These are phyloP conservation scores for Castanopsis chinensis DNA, from an alignment of 306 rosid genomes.

Conservation along the genomic window DNA sequence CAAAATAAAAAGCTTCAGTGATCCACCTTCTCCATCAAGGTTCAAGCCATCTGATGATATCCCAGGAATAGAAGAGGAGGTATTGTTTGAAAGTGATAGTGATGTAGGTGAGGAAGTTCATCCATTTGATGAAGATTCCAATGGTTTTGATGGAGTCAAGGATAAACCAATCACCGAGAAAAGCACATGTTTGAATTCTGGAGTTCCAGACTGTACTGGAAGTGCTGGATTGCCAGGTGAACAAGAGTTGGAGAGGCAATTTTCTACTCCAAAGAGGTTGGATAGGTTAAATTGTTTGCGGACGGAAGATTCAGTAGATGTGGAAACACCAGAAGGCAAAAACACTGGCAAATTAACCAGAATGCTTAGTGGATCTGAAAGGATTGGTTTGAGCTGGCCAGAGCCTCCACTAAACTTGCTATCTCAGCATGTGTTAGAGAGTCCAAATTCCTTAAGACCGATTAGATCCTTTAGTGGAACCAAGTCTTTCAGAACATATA, in stretches of 20 bases:
- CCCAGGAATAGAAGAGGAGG: slow-evolving; percentile 72
- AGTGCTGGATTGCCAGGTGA: slow-evolving; percentile 29
- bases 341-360: slow-evolving; percentile 43
- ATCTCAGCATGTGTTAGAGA: slow-evolving; percentile 46
- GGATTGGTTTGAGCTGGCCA: slow-evolving; percentile 94
- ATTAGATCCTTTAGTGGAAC: slow-evolving; percentile 49
- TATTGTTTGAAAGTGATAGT: slow-evolving; percentile 65
- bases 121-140: slow-evolving; percentile 58
- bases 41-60: slow-evolving; percentile 64
- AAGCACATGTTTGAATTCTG: slow-evolving; percentile 19
- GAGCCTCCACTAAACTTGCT: slow-evolving; percentile 72
- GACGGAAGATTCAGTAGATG: slow-evolving; percentile 28
- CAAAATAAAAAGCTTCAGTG: slow-evolving; percentile 80
- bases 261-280: slow-evolving; percentile 58
- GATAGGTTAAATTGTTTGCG: slow-evolving; percentile 64
- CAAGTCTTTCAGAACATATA: slow-evolving; percentile 49
- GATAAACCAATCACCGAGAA: slow-evolving; percentile 23
- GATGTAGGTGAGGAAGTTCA: slow-evolving; percentile 84
- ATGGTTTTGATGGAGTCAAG: slow-evolving; percentile 24
- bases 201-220: slow-evolving; percentile 38
- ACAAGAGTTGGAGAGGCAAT: slow-evolving; percentile 39
- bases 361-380: slow-evolving; percentile 73
- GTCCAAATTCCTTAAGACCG: slow-evolving; percentile 52
- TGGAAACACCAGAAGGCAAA: slow-evolving; percentile 37
- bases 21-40: slow-evolving; percentile 92